Percentiles rank a stretch among this genome's conserved stretches.
phyloP scores from a whole-genome alignment of 169 alveolate genomes.

The Eimeria falciformis region DNA sequence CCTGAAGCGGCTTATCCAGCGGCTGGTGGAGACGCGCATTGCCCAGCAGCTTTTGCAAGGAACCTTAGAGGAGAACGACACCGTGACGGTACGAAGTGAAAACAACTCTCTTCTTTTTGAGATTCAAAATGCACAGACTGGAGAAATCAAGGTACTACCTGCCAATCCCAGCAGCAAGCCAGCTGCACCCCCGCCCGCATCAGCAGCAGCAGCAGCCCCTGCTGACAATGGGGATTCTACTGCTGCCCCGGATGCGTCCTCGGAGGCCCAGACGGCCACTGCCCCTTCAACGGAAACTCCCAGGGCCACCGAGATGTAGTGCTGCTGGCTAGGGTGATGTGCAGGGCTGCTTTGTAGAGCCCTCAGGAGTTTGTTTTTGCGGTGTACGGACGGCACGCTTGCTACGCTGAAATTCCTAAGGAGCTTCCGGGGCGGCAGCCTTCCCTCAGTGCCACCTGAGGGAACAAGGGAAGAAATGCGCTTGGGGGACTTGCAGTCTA shows the following conservation, averaged over 20 bases:
- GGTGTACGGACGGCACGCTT: no score
- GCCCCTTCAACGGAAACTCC: no score
- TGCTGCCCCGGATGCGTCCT: background rate
- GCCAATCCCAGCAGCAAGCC: background rate
- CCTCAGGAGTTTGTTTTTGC: no score
- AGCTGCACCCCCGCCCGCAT: background rate
- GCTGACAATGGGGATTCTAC: background rate
- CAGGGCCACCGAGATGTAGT: no score
- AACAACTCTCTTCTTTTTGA: constrained; percentile 35
- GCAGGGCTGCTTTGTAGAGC: no score
- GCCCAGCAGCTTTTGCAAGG: constrained; percentile 88
- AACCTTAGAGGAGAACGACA: constrained; percentile 83
- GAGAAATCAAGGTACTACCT: background rate
- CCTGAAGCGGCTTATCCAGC: constrained; percentile 87
- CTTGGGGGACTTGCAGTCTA: no score
- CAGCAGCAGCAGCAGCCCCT: background rate
- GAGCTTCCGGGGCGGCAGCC: no score
- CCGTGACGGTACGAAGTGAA: constrained; percentile 79
- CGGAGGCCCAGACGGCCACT: no score
- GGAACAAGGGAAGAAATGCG: no score
- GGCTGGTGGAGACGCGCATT: constrained; percentile 89
- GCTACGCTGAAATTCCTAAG: no score
- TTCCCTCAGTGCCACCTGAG: no score
- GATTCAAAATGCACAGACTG: background rate
- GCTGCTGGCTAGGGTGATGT: no score